Percentiles rank a stretch among this genome's conserved stretches.
Conservation (phyloP, 192 early-diverging fungal species). For the Bifiguratus adelaidae region DNA sequence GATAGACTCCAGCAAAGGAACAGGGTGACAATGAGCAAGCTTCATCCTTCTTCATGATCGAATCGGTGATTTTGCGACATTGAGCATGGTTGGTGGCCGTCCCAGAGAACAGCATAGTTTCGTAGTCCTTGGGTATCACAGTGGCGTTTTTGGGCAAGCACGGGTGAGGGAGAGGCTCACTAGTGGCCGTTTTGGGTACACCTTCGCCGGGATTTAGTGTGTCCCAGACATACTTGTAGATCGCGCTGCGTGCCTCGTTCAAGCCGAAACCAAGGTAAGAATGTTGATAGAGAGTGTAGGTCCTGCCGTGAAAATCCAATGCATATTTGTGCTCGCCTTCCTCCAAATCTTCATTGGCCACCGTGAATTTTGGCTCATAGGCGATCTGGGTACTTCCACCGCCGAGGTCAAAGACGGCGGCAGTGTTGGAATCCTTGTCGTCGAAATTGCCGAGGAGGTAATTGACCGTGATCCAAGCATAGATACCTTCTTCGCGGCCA, state of each 20-base stretch:
- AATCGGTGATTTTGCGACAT: constrained; percentile 39
- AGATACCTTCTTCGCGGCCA: constrained; percentile 96
- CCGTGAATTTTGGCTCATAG: constrained; percentile 70
- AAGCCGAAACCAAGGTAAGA: constrained; percentile 91
- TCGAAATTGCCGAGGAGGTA: constrained; percentile 61
- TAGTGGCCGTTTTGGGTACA: constrained; percentile 11
- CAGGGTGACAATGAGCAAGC: constrained; percentile 54
- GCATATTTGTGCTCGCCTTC: constrained; percentile 67
- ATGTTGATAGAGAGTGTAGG: constrained; percentile 88
- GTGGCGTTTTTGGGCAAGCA: constrained; percentile 60
- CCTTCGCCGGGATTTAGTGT: constrained; percentile 12
- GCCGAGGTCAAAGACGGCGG: constrained; percentile 91
- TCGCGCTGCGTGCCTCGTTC: constrained; percentile 68
- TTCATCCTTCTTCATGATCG: constrained; percentile 68
- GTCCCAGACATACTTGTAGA: constrained; percentile 42
- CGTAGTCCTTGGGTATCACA: constrained; percentile 17
- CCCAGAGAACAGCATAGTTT: constrained; percentile 35
- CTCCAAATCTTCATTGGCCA: constrained; percentile 20
- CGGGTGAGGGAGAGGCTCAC: constrained; percentile 34
- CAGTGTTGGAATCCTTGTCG: constrained; percentile 45
- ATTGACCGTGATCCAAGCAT: constrained; percentile 97
- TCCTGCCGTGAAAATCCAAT: constrained; percentile 56
- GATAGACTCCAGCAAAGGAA: constrained; percentile 88
- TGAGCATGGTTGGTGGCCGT: constrained; percentile 39
- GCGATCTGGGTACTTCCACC: constrained; percentile 97